Conservation (phyloP, 2,329 filamentous ascomycete species). For the Colletotrichum endophyticum region DNA sequence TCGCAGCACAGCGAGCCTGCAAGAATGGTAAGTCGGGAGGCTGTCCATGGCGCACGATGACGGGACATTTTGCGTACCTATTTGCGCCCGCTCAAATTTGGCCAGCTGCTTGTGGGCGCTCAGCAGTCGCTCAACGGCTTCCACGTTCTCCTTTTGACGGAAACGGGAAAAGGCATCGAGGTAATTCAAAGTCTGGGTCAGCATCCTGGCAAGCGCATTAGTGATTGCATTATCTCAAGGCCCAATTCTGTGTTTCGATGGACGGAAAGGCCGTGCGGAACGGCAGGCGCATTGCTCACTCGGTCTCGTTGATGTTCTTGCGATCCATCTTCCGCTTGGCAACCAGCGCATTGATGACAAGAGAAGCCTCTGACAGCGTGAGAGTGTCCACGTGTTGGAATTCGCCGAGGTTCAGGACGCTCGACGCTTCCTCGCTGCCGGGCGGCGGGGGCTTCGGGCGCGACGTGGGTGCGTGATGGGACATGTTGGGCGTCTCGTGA, state of each 20-base stretch:
- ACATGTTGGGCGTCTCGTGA: not conserved
- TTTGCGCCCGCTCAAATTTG: conserved; percentile 91
- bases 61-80: conserved; percentile 62
- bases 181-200: conserved; percentile 89
- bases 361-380: conserved; percentile 88
- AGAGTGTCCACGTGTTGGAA: conserved; percentile 92
- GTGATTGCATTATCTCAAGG: not conserved
- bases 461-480: conserved; percentile 47
- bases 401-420: conserved; percentile 85
- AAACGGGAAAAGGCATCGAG: conserved; percentile 94
- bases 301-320: conserved; percentile 84
- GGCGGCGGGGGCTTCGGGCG: conserved; percentile 71
- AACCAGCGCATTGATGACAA: conserved; percentile 90
- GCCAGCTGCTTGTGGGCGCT: conserved; percentile 80
- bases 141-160: conserved; percentile 92
- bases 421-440: conserved; percentile 87
- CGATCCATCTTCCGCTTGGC: conserved; percentile 79
- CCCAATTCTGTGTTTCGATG: not conserved
- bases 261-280: not conserved
- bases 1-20: conserved; percentile 90
- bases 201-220: conserved; percentile 58
- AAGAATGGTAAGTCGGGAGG: not conserved
- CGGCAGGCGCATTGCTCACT: conserved; percentile 56
- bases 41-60: not conserved
- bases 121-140: conserved; percentile 89